Base-by-base conservation (phyloP, 768 basidiomycete species). In the Leccinum subgranulosum region DNA sequence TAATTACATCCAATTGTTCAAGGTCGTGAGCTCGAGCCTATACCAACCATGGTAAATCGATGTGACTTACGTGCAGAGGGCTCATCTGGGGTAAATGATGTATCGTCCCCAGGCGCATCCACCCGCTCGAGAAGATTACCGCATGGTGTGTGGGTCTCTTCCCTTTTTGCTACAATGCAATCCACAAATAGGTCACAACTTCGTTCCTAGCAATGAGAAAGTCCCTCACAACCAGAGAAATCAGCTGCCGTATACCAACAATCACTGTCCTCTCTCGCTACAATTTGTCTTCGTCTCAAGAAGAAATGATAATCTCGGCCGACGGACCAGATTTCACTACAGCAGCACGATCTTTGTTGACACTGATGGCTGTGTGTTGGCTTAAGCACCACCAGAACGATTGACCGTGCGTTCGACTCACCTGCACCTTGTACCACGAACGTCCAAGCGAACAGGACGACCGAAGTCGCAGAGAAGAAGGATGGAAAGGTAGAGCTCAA, bases 401-500 rank as follows among this genome's bases (percentile, higher is more conserved):
- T 33, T 33, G 31, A 33, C 31, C 31, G 31, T 33, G 5, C 5
- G 31, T 33, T 2, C 12, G 19, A 54, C 61, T 60, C n/a, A 66
- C 64, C 51, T 6, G 51, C 61, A 29, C 61, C 48, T 29, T 45
- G 64, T 3, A 6, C 65, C 46, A 57, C 53, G 15, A 50, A 3
- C 1, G 41, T 33, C 51, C 61, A 65, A 1, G 27, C 31, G 31
- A 54, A 34, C n/a, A 63, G n/a, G 49, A 52, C 12, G 36, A 51
- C 23, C 10, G 10, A 51, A 1, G 17, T 25, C 25, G 41, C 15
- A 33, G 51, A 8, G 4, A 59, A 45, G n/a, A 55, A 7, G 3
- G 10, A 45, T 19, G 56, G 23, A 23, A 55, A n/a, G 17, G 39
- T 14, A 19, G 43, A 39, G 15, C 14, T 3, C 49, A 23, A 51